These are phyloP conservation scores for Fusarium sp. DNA, from an alignment of 2,329 filamentous ascomycete species.

Conservation along the genomic window DNA sequence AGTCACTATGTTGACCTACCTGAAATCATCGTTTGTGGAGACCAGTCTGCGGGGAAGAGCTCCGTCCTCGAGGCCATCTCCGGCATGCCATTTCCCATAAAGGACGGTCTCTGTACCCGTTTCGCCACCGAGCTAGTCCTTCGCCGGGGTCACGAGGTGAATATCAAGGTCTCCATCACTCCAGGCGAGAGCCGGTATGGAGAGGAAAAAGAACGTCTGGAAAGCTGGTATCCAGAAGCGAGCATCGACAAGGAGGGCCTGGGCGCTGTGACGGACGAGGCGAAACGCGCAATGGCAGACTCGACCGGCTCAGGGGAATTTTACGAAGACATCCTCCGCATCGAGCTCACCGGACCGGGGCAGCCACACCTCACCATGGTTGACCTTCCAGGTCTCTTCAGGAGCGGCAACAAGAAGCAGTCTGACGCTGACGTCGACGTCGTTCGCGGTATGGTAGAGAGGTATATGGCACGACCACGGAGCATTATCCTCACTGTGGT, in stretches of 20 bases:
- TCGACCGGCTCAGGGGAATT: constrained; percentile 6
- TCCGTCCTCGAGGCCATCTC: constrained; percentile 76
- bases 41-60: constrained; percentile 75
- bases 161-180: constrained; percentile 53
- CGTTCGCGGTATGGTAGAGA: constrained; percentile 55
- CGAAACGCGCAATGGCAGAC: constrained; percentile 63
- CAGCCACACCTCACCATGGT: constrained; percentile 61
- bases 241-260: constrained; percentile 41
- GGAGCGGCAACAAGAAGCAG: constrained; percentile 54
- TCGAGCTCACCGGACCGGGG: constrained; percentile 43
- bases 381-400: constrained; percentile 64
- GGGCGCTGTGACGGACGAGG: constrained; percentile 56
- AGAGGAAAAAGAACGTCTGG: no score
- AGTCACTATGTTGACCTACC: constrained; percentile 57
- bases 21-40: constrained; percentile 68
- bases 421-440: constrained; percentile 51
- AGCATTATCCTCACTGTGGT: constrained; percentile 65
- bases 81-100: constrained; percentile 70
- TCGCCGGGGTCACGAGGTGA: constrained; percentile 52
- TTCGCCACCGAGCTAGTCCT: constrained; percentile 75
- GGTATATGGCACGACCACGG: constrained; percentile 58
- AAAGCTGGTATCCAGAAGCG: constrained; percentile 41
- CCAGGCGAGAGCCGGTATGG: no score
- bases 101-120: constrained; percentile 71
- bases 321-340: constrained; percentile 45